Percentiles rank a stretch among this genome's conserved stretches.
These are phyloP conservation scores for Monsonia emarginata DNA, from an alignment of 441 rosid species.

Conservation along the genomic window DNA sequence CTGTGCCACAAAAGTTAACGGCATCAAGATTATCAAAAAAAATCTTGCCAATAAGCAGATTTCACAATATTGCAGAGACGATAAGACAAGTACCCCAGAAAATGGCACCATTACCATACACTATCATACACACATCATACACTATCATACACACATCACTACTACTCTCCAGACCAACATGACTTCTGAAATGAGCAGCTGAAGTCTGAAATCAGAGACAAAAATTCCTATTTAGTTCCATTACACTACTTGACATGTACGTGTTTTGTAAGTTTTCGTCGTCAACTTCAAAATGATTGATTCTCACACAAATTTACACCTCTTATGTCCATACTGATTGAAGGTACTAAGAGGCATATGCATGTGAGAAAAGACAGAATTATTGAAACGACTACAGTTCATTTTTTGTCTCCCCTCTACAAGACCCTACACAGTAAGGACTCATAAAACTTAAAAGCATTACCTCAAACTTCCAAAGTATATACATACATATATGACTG, in stretches of 20 bases:
- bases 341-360: background rate
- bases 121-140: no score
- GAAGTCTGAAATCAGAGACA: background rate
- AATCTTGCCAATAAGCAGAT: background rate
- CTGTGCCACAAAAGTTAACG: no score
- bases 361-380: background rate
- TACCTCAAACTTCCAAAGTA: no score
- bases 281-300: constrained; percentile 1
- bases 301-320: background rate
- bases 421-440: background rate
- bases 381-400: background rate
- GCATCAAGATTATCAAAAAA: no score
- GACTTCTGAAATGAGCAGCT: background rate
- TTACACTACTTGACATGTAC: background rate
- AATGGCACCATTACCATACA: no score
- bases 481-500: no score
- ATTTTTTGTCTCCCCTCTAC: background rate
- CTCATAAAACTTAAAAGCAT: background rate
- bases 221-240: background rate
- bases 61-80: background rate
- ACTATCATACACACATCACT: no score
- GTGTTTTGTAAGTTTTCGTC: background rate
- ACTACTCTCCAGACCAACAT: background rate
- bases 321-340: background rate
- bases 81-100: background rate